A percentile compares a stretch with the other conserved stretches of the same genome.
These are phyloP conservation scores for Pezicula neosporulosa DNA, from an alignment of 2,329 filamentous ascomycete species.

Conservation along the genomic window DNA sequence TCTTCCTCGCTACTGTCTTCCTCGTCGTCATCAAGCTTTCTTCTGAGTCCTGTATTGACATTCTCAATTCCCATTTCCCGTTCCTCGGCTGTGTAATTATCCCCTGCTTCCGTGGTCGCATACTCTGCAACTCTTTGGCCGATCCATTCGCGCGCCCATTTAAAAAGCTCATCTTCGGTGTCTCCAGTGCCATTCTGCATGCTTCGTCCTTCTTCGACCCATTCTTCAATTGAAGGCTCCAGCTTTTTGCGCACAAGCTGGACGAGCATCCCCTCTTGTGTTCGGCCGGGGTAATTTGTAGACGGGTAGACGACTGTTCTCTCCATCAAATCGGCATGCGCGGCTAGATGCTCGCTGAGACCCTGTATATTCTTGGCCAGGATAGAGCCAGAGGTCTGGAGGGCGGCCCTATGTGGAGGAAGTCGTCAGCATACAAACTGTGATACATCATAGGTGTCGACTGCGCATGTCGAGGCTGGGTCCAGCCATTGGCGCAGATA, in stretches of 20 bases:
- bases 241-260: conserved; percentile 79
- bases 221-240: conserved; percentile 72
- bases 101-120: conserved; percentile 46
- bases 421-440: conserved; percentile 5
- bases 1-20: conserved; percentile 12
- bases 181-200: conserved; percentile 33
- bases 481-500: background rate
- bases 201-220: conserved; percentile 61
- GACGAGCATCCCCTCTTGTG: conserved; percentile 61
- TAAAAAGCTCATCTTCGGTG: conserved; percentile 58
- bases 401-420: conserved; percentile 51
- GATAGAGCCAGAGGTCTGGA: conserved; percentile 70
- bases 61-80: conserved; percentile 61
- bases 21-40: conserved; percentile 24
- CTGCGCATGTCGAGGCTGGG: too few species aligned
- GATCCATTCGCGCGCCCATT: conserved; percentile 34
- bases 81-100: conserved; percentile 71
- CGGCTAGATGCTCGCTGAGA: conserved; percentile 61
- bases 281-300: conserved; percentile 69
- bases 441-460: too few species aligned
- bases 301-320: conserved; percentile 72
- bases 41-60: conserved; percentile 67
- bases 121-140: conserved; percentile 38
- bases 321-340: conserved; percentile 64
- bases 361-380: conserved; percentile 67